Evolutionary conservation across 495 filamentous ascomycete genomes (phyloP), one percentile per base, ranked within the genome.

Genomic region (Penicillium canescens): DNA sequence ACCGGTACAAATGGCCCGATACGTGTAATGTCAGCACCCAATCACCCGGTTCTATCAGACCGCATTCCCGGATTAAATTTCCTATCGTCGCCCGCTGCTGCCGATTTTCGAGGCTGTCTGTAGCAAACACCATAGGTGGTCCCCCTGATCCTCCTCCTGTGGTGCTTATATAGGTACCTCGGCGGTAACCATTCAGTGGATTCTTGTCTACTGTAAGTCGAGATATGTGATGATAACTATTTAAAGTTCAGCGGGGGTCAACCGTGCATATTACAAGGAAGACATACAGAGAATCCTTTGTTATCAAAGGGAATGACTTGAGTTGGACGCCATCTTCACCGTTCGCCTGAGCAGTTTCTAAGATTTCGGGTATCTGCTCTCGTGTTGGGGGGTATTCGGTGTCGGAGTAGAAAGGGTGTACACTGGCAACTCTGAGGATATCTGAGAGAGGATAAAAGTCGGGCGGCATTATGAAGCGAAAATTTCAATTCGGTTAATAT

Each of bases 141-240:
- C 63, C 60, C 4, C 64, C 61, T 6, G 56, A 59, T 3, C 68
- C 66, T n/a, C 66, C 66, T 14, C 68, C 66, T 1, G 66, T 69
- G 6, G 50, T 60, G 52, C 61, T 67, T 3, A 60, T 57, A 44
- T 71, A 71, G 3, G 55, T 45, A 20, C 62, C 55, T 10, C 37
- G 54, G 1, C 66, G 68, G 49, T 68, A 71, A 0, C 21, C 48
- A 52, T 71, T 71, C 8, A 45, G 31, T 1, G 57, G 50, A 34
- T 46, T 50, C 10, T 20, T 52, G 41, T 69, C 68, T 28, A 56
- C 26, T 0, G 53, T 41, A 7, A 71, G 58, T 6, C 66, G 48
- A n/a, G n/a, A n/a, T n/a, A n/a, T n/a, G n/a, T n/a, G n/a, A n/a
- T n/a, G n/a, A n/a, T n/a, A n/a, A n/a, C n/a, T n/a, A n/a, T n/a